Percentiles rank a stretch among this genome's conserved stretches.
Conservation (phyloP, 257 asterid species). For the Cordia subcordata region DNA sequence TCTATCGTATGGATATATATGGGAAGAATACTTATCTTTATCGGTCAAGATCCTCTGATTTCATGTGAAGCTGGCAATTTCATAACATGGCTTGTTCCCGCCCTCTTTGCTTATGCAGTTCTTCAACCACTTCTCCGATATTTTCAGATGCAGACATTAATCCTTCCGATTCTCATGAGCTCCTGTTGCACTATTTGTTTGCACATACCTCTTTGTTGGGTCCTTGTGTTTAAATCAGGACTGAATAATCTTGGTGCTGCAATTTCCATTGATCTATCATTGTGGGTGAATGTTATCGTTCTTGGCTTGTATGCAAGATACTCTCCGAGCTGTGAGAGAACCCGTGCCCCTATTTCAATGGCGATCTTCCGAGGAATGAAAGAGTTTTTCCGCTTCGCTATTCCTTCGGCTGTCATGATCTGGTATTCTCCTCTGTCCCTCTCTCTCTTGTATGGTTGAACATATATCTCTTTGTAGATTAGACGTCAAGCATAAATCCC, state of each 20-base stretch:
- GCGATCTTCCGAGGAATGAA: conserved; percentile 45
- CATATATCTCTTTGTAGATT: too few relatives aligned
- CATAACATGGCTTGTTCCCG: conserved; percentile 55
- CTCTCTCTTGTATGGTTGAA: conserved; percentile 22
- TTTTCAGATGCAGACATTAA: conserved; percentile 61
- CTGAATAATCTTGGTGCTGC: conserved; percentile 47
- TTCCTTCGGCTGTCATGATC: conserved; percentile 71
- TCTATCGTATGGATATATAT: conserved; percentile 51
- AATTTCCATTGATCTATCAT: conserved; percentile 42
- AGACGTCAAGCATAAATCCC: too few relatives aligned
- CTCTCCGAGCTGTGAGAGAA: conserved; percentile 42
- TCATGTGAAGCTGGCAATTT: conserved; percentile 72
- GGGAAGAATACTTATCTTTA: conserved; percentile 40
- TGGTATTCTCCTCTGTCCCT: conserved; percentile 46
- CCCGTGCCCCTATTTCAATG: conserved; percentile 52
- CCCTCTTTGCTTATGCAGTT: conserved; percentile 53
- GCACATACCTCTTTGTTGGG: conserved; percentile 50
- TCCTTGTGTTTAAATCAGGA: conserved; percentile 17
- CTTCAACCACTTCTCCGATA: conserved; percentile 54
- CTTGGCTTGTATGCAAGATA: conserved; percentile 39
- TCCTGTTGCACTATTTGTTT: conserved; percentile 45
- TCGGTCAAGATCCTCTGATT: conserved; percentile 78
- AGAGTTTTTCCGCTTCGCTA: conserved; percentile 52
- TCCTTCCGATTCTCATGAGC: conserved; percentile 51
- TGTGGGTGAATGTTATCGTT: conserved; percentile 55